Percentiles rank a stretch among this genome's conserved stretches.
These are phyloP conservation scores for Pseudogymnoascus sp. DNA, from an alignment of 2,329 filamentous ascomycete genomes.

Conservation along the genomic window DNA sequence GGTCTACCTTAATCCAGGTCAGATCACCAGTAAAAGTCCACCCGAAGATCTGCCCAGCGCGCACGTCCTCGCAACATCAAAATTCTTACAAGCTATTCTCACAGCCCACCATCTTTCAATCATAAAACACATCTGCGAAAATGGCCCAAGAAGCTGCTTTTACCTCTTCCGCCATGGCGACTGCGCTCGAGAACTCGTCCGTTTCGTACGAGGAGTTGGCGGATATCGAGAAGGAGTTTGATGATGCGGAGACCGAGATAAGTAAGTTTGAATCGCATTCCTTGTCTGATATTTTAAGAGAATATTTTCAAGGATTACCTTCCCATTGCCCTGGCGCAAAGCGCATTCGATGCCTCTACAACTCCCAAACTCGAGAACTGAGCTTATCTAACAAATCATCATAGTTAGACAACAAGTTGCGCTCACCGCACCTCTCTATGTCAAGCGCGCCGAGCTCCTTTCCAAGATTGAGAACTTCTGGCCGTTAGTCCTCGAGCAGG, in stretches of 20 bases:
- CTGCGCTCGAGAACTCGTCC: slow-evolving; percentile 34
- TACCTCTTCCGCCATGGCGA: slow-evolving; percentile 10
- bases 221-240: slow-evolving; percentile 75
- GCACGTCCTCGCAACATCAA: slow-evolving; percentile 8
- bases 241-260: slow-evolving; percentile 75
- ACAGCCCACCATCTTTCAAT: slow-evolving; percentile 2
- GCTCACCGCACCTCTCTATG: slow-evolving; percentile 65
- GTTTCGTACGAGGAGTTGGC: slow-evolving; percentile 71
- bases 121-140: not conserved
- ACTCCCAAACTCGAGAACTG: not conserved
- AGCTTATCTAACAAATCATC: slow-evolving; percentile 14
- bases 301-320: not conserved
- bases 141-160: slow-evolving; percentile 2
- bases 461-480: slow-evolving; percentile 81
- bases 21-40: not conserved
- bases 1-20: slow-evolving; percentile 7
- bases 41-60: not conserved
- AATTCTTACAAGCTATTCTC: slow-evolving; percentile 5
- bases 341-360: not conserved
- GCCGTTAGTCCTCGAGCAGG: slow-evolving; percentile 86
- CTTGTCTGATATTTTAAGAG: not conserved
- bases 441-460: slow-evolving; percentile 65
- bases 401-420: slow-evolving; percentile 67
- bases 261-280: slow-evolving; percentile 48
- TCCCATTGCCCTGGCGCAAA: not conserved